Base-by-base conservation (phyloP, 495 filamentous ascomycete genomes). In the Choiromyces venosus region DNA sequence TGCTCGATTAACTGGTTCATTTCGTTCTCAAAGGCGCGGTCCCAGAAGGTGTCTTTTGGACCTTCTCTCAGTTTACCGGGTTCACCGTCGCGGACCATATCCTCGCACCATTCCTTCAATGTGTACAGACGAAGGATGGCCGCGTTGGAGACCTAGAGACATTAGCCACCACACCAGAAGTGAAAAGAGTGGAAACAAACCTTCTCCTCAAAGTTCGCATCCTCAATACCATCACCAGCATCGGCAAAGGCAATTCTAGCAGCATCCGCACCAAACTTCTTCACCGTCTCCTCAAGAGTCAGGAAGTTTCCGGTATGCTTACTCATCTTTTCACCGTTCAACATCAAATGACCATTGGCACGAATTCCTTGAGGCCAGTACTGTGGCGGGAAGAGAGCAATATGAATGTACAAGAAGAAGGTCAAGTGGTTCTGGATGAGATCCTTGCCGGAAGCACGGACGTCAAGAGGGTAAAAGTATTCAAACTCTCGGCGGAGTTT, bases 251-350 rank as follows among this genome's bases (percentile, higher is more conserved):
- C 93, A 74, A 99, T 91, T 81, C 94, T 87, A 40, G 91, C 91
- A 25, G 94, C 94, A 83, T 97, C 94, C 10, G 95, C 93, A 76
- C 94, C 95, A 81, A 93, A 99, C 82, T 99, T 99, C 76, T 90
- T 88, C 29, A 94, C 89, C 7, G 92, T 88, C 67, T 97, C 91
- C 75, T 90, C 88, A 37, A 99, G 85, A 33, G 94, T 99, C 79
- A 99, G 86, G 85, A 99, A 99, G 84, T 97, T 97, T 77, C 94
- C 93, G 7, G 93, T 96, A 72, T 88, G 91, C 85, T 99, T 99
- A 82, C 88, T 89, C 95, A 98, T 97, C 86, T 97, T 99, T 75
- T 96, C 92, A 46, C 93, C 94, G 80, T 97, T 98, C 66, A 98
- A 87, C 80, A 96, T 88, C 73, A 97, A 86, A 84, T 97, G 94